phyloP scores from a whole-genome alignment of 2,329 filamentous ascomycete species.

The Cadophora sp. region DNA sequence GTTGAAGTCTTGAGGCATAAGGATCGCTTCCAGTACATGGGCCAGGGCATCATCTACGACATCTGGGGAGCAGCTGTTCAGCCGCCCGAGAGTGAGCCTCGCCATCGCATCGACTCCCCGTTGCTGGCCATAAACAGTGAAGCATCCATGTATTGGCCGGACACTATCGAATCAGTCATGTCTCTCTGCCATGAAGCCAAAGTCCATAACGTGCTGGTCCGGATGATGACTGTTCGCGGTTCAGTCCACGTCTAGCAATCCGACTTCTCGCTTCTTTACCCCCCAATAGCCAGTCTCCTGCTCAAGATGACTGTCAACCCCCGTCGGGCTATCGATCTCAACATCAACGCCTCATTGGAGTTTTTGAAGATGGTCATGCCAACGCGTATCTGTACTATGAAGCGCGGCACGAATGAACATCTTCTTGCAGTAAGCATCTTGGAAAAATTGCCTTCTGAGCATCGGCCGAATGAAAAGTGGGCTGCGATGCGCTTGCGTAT shows the following conservation, averaged over 20 bases:
- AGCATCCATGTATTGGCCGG: slow-evolving; percentile 73
- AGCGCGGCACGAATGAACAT: slow-evolving; percentile 59
- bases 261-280: slow-evolving; percentile 71
- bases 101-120: slow-evolving; percentile 56
- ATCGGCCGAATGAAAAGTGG: slow-evolving; percentile 63
- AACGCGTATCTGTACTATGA: slow-evolving; percentile 53
- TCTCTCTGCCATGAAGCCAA: slow-evolving; percentile 62
- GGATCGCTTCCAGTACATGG: slow-evolving; percentile 61
- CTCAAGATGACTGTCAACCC: slow-evolving; percentile 71
- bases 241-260: slow-evolving; percentile 71
- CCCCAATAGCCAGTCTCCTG: slow-evolving; percentile 60
- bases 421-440: slow-evolving; percentile 51
- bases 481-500: slow-evolving; percentile 64
- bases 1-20: slow-evolving; percentile 63
- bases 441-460: slow-evolving; percentile 56
- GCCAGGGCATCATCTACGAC: slow-evolving; percentile 71
- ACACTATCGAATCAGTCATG: slow-evolving; percentile 65
- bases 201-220: slow-evolving; percentile 52
- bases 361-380: slow-evolving; percentile 63
- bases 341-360: slow-evolving; percentile 66
- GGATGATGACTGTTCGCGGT: slow-evolving; percentile 61
- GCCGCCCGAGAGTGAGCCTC: slow-evolving; percentile 51
- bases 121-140: slow-evolving; percentile 70
- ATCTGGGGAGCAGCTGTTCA: slow-evolving; percentile 63
- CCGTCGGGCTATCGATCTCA: slow-evolving; percentile 66